Percentiles rank a stretch among this genome's conserved stretches.
Evolutionary conservation across 306 rosid species (phyloP).

Genomic region (Betula pendula): DNA sequence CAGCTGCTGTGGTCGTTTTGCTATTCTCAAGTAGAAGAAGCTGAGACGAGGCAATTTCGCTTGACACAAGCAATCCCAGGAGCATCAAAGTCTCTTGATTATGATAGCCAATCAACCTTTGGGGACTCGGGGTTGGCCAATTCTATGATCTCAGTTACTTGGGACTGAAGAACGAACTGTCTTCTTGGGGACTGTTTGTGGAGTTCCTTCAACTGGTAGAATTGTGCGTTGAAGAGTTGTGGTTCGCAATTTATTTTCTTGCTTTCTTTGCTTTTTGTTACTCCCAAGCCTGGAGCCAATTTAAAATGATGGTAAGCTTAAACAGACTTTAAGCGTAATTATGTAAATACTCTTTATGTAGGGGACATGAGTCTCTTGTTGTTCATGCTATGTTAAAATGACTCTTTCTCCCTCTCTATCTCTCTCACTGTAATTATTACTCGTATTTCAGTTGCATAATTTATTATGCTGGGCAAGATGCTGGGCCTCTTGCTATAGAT

Average conservation of each 20-base stretch:
- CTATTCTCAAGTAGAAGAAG: slow-evolving; percentile 59
- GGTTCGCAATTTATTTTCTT: not conserved
- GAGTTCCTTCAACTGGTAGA: slow-evolving; percentile 17
- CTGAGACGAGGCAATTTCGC: slow-evolving; percentile 57
- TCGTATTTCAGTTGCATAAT: not conserved
- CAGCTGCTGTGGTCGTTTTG: slow-evolving; percentile 98
- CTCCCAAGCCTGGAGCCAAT: not conserved
- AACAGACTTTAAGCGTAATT: not conserved
- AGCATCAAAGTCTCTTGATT: slow-evolving; percentile 65
- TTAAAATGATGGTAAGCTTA: not conserved
- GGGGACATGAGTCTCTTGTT: too few relatives aligned
- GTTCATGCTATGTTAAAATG: too few relatives aligned
- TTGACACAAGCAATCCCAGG: slow-evolving; percentile 91
- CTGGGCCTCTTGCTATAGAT: not conserved
- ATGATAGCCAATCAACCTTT: slow-evolving; percentile 53
- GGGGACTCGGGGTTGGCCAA: slow-evolving; percentile 86
- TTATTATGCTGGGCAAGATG: too few relatives aligned
- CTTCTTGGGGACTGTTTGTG: slow-evolving; percentile 26
- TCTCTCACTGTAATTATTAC: too few relatives aligned
- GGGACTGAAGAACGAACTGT: slow-evolving; percentile 74
- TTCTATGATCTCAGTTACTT: slow-evolving; percentile 90
- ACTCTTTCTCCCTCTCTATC: too few relatives aligned
- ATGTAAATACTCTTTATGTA: too few relatives aligned
- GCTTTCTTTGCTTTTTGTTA: not conserved
- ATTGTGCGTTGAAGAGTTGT: slow-evolving; percentile 25